phyloP scores from a whole-genome alignment of 2,329 filamentous ascomycete genomes.

The Exophiala aquamarina region DNA sequence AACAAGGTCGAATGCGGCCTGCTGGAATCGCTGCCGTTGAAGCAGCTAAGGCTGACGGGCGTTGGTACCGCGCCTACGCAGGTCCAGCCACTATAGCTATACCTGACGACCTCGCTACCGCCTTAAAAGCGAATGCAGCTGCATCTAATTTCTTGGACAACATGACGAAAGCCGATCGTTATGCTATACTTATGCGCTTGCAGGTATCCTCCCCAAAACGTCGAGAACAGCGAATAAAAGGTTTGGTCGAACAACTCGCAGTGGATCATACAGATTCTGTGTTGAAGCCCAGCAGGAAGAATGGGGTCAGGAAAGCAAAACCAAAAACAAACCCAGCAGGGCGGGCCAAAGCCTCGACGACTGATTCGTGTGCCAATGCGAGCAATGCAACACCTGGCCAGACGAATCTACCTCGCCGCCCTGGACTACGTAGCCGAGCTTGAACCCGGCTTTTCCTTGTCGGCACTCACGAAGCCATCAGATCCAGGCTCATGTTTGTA shows the following conservation, averaged over 20 bases:
- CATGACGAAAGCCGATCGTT: conserved; percentile 49
- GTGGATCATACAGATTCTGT: conserved; percentile 19
- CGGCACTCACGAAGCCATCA: too few relatives aligned
- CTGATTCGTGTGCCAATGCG: too few relatives aligned
- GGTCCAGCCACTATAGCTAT: conserved; percentile 48
- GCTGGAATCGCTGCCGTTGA: conserved; percentile 53
- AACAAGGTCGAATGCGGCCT: conserved; percentile 50
- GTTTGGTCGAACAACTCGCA: conserved; percentile 43
- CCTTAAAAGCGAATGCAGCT: conserved; percentile 38
- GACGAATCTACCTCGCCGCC: too few relatives aligned
- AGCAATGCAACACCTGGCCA: too few relatives aligned
- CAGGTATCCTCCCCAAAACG: conserved; percentile 39
- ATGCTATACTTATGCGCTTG: conserved; percentile 47
- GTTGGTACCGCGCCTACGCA: conserved; percentile 60
- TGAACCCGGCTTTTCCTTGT: too few relatives aligned
- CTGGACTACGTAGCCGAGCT: too few relatives aligned
- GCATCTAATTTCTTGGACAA: conserved; percentile 44
- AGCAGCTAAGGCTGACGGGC: conserved; percentile 56
- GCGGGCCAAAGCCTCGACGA: too few relatives aligned
- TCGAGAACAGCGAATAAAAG: conserved; percentile 41
- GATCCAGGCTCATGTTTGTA: too few relatives aligned
- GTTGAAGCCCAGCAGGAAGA: not conserved
- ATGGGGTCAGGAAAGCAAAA: too few relatives aligned
- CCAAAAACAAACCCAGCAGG: too few relatives aligned
- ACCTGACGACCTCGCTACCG: conserved; percentile 51